Evolutionary conservation across 208 protist genomes (phyloP), one percentile per base, ranked within the genome.

Genomic region (Jaenimonas drosophilae): DNA sequence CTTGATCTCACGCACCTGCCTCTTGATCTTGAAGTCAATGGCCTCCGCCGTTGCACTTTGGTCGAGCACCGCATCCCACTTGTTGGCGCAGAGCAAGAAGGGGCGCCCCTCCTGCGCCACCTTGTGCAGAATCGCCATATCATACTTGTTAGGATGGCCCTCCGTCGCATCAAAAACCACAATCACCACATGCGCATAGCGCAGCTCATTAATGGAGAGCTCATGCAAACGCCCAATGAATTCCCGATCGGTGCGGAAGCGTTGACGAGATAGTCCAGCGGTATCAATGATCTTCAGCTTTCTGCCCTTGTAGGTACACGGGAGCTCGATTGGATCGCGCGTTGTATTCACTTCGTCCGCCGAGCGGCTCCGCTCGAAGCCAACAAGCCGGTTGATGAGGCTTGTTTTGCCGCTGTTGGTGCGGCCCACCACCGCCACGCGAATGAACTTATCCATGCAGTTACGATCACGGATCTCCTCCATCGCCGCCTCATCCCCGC

Each of bases 341-440:
- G 93, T 97, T 5, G 91, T 95, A 49, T 94, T 91, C 14, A 63
- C 52, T 42, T 91, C 73, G 29, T 83, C 70, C 5, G 86, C 75
- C 0, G 86, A 77, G 4, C 84, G 77, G 42, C 73, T 78, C 17
- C 88, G 66, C 68, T 96, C 85, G 46, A 86, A 85, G n/a, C 88
- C 89, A 4, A 96, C 71, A 14, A 97, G 76, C 17, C 89, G 72
- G 60, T 97, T 97, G 30, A 97, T 70, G 3, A 97, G 63, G 29
- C 87, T 96, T 17, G 76, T 93, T 51, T 97, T 97, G 19, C 93
- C 93, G 52, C 75, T 83, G 64, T 96, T 97, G 26, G 86, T 88
- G 44, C 88, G 75, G 24, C 93, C 93, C 3, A 97, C 78, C 21
- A 97, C 75, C 0, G 85, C 88, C 23, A 97, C 78, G 11, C 90